Conservation (phyloP, 1,284 basidiomycete genomes). For the Sanghuangporus sanghuang region DNA sequence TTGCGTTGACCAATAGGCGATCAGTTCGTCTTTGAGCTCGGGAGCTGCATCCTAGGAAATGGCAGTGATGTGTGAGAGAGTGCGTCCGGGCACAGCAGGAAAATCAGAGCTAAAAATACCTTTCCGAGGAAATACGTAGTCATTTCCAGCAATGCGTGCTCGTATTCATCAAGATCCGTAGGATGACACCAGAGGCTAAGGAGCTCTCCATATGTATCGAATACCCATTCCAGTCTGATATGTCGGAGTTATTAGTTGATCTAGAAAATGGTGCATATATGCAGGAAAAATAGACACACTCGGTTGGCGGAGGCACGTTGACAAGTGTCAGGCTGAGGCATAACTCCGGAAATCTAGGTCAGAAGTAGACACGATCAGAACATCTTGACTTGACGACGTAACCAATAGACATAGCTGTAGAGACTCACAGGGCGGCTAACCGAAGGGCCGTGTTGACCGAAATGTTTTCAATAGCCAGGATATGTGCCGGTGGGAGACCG, state of each 20-base stretch:
- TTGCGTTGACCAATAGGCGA: slow-evolving; percentile 54
- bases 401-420: slow-evolving; percentile 20
- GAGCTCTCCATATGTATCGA: slow-evolving; percentile 57
- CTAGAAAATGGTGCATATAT: background rate
- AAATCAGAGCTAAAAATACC: slow-evolving; percentile 28
- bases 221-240: slow-evolving; percentile 50
- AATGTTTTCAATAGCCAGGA: slow-evolving; percentile 57
- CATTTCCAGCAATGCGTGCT: slow-evolving; percentile 57
- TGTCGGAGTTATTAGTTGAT: background rate
- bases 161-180: slow-evolving; percentile 60
- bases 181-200: slow-evolving; percentile 59
- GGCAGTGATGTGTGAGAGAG: slow-evolving; percentile 8
- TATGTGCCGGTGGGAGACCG: slow-evolving; percentile 58
- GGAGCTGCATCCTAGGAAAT: slow-evolving; percentile 39
- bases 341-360: slow-evolving; percentile 61
- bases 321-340: slow-evolving; percentile 62
- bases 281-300: slow-evolving; percentile 35
- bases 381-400: slow-evolving; percentile 1
- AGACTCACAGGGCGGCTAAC: slow-evolving; percentile 53
- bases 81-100: background rate
- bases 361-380: slow-evolving; percentile 3
- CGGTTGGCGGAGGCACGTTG: slow-evolving; percentile 60
- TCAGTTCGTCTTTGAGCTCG: slow-evolving; percentile 62
- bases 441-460: slow-evolving; percentile 51
- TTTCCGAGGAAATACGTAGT: slow-evolving; percentile 48